Base-by-base conservation (phyloP, 371 early-diverging fungal genomes). In the Thermomucor indicae-seudaticae region DNA sequence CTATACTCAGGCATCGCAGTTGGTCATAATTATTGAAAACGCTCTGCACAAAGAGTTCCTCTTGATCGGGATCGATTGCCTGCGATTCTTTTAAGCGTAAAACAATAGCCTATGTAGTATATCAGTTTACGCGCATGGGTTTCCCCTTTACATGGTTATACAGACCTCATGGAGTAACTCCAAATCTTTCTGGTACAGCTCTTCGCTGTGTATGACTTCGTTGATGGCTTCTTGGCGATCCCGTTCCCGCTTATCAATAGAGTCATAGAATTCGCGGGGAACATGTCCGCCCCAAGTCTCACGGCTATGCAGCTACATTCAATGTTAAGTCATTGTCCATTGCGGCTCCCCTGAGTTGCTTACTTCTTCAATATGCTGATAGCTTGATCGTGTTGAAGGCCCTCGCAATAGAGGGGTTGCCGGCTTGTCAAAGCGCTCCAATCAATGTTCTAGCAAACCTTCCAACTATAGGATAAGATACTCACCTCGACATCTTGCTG, bases 211-310 rank as follows among this genome's bases (percentile, higher is more conserved):
- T 27, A 93, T 84, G 43, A 93, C 56, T 67, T 95, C 95, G 63
- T 84, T 93, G 46, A 95, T 87, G 32, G 84, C 84, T 61, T 95
- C 93, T 60, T 95, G 95, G 0, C 94, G 82, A 53, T 86, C 87
- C 53, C 79, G 78, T 62, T 94, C 95, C 14, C 72, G 58, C 20
- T 79, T 70, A 4, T 86, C 81, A 0, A 88, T 70, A 1, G 80
- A 75, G 17, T 85, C 80, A 6, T 82, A 59, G 12, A 93, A 67
- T 16, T 83, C 83, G 49, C 76, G 75, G 3, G 89, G 81, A 4
- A 86, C 82, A 4, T 74, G 65, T 40, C 58, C 70, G 4, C 79
- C 76, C 88, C 85, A 88, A 27, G 39, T 37, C 28, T 45, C 53
- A 0, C 41, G 17, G 10, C 32, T 24, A 24, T 53, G 43, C 31